Base-by-base conservation (phyloP, 2,329 filamentous ascomycete species). In the Lecanicillium sp. region DNA sequence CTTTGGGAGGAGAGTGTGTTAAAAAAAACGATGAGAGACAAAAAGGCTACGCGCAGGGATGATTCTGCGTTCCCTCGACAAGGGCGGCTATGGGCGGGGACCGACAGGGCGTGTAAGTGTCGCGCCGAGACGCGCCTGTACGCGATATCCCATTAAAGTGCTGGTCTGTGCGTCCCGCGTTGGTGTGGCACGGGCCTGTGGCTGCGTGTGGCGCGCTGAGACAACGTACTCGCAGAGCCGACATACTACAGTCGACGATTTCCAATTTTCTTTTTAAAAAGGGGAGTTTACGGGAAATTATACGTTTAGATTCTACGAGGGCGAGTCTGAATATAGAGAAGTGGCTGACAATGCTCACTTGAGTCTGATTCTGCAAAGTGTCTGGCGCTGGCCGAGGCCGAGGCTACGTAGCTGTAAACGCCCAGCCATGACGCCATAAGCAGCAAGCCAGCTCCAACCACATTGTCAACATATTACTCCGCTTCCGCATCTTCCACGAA, bases 81-180 rank as follows among this genome's bases (percentile, higher is more conserved):
- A 37, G 39, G 39, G 34, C 35, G 28, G 33, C 29, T 35, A 41
- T 37, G 34, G 34, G 34, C 39, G 35, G 22, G 34, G 33, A 36
- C 29, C 20, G 35, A 37, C 30, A 7, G 22, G 22, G 29, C 40
- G 40, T 42, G 37, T 34, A 22, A 13, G 28, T 7, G 34, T 50
- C 58, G 58, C 56, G 58, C 54, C 43, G 17, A 37, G 45, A 54
- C 57, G 53, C 56, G 58, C 47, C n/a, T 15, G 5, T 20, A 42
- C 50, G 49, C 50, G 53, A 45, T 17, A 42, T 46, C 44, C 52
- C 46, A 57, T 59, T 55, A 55, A 56, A 51, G 28, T 15, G 11
- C 6, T 49, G 51, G 50, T 29, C 49, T 39, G 55, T 56, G 55
- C 51, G 19, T 32, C 19, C 13, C 22, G 22, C 22, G 22, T 25